Evolutionary conservation across 495 filamentous ascomycete genomes (phyloP).

Genomic region (Thermochaetoides thermophila): DNA sequence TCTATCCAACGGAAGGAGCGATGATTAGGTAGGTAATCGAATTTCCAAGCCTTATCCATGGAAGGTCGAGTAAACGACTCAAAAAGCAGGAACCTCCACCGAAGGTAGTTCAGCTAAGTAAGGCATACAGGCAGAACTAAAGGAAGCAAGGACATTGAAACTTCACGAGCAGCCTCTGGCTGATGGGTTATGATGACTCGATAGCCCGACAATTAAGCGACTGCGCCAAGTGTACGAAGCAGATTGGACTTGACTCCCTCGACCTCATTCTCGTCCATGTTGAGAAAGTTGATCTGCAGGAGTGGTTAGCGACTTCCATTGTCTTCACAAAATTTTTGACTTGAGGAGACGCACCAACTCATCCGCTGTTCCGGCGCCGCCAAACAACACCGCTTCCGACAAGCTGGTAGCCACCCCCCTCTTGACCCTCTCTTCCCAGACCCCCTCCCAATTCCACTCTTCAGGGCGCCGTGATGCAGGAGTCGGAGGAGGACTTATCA

Average conservation of each 20-base stretch:
- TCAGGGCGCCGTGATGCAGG: slow-evolving; percentile 39
- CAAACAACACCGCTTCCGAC: slow-evolving; percentile 64
- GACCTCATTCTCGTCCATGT: slow-evolving; percentile 45
- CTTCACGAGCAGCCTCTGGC: too few species aligned
- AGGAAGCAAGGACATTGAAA: too few species aligned
- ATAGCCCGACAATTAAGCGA: slow-evolving; percentile 1
- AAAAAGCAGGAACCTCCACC: neutral
- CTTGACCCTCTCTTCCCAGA: slow-evolving; percentile 75
- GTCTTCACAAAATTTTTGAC: slow-evolving; percentile 2
- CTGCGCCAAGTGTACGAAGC: slow-evolving; percentile 31
- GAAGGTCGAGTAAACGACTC: too few species aligned
- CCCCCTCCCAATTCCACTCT: slow-evolving; percentile 93
- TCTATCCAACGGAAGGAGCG: too few species aligned
- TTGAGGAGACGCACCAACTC: slow-evolving; percentile 43
- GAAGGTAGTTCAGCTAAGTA: neutral
- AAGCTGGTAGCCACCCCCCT: slow-evolving; percentile 60
- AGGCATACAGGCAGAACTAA: neutral
- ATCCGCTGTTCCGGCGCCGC: slow-evolving; percentile 43
- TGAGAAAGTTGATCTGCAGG: slow-evolving; percentile 52
- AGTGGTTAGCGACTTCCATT: slow-evolving; percentile 7
- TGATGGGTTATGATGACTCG: too few species aligned
- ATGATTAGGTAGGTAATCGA: too few species aligned
- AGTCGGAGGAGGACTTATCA: slow-evolving; percentile 3
- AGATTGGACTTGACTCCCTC: slow-evolving; percentile 46
- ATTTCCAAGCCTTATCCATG: too few species aligned